Base-by-base conservation (phyloP, 2,329 filamentous ascomycete species). In the Clarireedia sp. region DNA sequence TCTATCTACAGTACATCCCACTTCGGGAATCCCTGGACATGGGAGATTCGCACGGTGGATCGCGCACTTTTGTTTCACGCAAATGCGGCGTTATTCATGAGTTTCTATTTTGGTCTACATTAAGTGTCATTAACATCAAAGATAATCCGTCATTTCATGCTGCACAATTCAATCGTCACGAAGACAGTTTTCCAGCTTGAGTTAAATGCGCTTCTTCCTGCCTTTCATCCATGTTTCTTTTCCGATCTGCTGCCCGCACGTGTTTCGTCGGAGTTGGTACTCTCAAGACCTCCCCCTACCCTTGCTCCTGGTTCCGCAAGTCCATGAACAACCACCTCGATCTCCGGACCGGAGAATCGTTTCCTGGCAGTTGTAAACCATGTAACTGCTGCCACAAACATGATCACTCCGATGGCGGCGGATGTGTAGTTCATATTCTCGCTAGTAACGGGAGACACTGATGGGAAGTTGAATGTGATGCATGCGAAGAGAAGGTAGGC, bases 341-440 rank as follows among this genome's bases (percentile, higher is more conserved):
- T 46, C 43, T 66, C 62, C 19, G 78, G 78, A 0, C 78, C 78
- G 0, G 72, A 76, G 59, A 80, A 81, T 21, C 72, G 66, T 59
- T 73, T 76, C 53, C 72, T 66, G 0, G 75, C 78, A 0, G 75
- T 78, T 1, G 72, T 76, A 7, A 79, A 57, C 79, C 78, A 81
- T 1, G 76, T 81, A 2, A 75, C 62, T 1, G 72, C 43, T 16
- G 73, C 76, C 17, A 82, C 69, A 5, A 80, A 57, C 64, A 75
- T 78, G 40, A 81, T 75, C 1, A 78, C 69, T 0, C 78, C 79
- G 29, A 81, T 74, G 0, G 79, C 79, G 0, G 79, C 79, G 21
- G 73, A 75, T 0, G 77, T 81, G 59, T 81, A 81, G 56, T 81
- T 82, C 79, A 82, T 82, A 37, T 78, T 79, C 24, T 78, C 72